phyloP scores from a whole-genome alignment of 108 stramenopile species.

The Nitzschia palea region DNA sequence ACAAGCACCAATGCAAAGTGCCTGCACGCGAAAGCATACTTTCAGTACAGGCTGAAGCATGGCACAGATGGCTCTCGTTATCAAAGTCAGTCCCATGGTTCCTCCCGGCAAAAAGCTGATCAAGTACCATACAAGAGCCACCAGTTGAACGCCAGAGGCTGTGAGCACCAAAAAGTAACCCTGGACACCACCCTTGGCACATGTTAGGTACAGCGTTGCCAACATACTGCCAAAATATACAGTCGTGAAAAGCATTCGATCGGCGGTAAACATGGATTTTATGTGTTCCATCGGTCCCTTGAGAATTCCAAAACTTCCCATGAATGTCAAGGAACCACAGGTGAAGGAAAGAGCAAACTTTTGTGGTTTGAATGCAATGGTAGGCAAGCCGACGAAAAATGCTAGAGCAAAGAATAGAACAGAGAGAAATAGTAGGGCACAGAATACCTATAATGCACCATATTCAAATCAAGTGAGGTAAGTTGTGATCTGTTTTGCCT shows the following conservation, averaged over 20 bases:
- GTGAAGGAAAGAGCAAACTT: constrained; percentile 96
- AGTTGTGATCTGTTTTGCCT: background rate
- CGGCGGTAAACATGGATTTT: constrained; percentile 60
- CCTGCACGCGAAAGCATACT: constrained; percentile 66
- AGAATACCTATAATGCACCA: constrained; percentile 59
- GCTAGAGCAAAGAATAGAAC: constrained; percentile 87
- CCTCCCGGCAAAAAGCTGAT: constrained; percentile 90
- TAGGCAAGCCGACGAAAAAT: constrained; percentile 91
- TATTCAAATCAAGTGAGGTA: background rate
- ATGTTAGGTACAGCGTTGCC: constrained; percentile 75
- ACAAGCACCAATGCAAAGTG: constrained; percentile 30
- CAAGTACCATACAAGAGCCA: constrained; percentile 86
- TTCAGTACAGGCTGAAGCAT: constrained; percentile 74
- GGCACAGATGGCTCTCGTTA: constrained; percentile 63
- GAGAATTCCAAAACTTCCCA: constrained; percentile 88
- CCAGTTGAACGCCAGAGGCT: constrained; percentile 64
- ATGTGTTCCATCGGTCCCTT: constrained; percentile 84
- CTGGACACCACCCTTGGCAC: constrained; percentile 68
- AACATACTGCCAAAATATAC: constrained; percentile 81
- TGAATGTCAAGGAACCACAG: constrained; percentile 90
- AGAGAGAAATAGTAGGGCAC: constrained; percentile 73
- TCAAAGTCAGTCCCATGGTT: constrained; percentile 67
- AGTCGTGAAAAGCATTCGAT: constrained; percentile 77
- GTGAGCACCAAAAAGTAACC: constrained; percentile 78
- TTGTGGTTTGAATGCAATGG: constrained; percentile 82